These are phyloP conservation scores for Spathaspora passalidarum DNA, from an alignment of 805 yeast species.

Conservation along the genomic window DNA sequence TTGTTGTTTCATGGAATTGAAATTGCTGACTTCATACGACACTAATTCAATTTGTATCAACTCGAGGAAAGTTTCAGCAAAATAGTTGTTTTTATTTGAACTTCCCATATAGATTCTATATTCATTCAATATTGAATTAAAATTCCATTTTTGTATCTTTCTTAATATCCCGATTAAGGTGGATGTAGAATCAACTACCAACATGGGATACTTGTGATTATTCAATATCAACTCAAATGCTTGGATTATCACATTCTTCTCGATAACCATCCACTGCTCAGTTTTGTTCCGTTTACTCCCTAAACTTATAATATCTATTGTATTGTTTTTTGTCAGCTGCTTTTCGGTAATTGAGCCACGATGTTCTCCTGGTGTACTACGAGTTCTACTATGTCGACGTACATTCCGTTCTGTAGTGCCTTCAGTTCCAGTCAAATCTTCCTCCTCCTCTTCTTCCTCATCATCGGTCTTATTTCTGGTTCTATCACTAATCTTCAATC, in stretches of 20 bases:
- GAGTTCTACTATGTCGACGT: background rate
- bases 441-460: conserved; percentile 11
- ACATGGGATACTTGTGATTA: conserved; percentile 58
- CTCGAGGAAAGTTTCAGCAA: conserved; percentile 80
- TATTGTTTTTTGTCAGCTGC: no score
- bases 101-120: conserved; percentile 61
- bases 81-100: conserved; percentile 65
- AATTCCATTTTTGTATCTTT: conserved; percentile 84
- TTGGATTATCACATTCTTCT: conserved; percentile 58
- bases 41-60: conserved; percentile 55
- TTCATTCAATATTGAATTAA: conserved; percentile 79
- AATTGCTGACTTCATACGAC: conserved; percentile 37
- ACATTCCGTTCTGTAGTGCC: background rate
- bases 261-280: conserved; percentile 76
- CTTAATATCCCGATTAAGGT: conserved; percentile 79
- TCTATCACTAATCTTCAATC: conserved; percentile 38
- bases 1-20: conserved; percentile 9
- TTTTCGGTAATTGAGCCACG: background rate
- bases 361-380: background rate
- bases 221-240: conserved; percentile 68
- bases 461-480: conserved; percentile 25
- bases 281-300: conserved; percentile 23
- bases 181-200: conserved; percentile 77
- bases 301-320: conserved; percentile 23
- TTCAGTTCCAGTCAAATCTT: background rate